Conservation (phyloP, 2,329 filamentous ascomycete genomes). For the Arachnomyces sp. region DNA sequence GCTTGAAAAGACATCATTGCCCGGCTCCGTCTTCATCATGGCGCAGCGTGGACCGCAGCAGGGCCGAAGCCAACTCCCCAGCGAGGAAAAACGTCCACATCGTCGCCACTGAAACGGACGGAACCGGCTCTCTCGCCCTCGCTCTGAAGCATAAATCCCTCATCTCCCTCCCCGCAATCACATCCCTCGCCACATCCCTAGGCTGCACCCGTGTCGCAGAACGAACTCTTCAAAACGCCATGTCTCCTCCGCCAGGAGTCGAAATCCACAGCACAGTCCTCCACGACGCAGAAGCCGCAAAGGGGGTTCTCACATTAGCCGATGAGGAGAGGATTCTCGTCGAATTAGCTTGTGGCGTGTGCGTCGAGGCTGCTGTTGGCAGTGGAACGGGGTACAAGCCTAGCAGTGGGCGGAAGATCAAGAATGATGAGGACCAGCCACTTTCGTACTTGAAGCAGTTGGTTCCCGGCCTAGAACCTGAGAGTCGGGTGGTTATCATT, state of each 20-base stretch:
- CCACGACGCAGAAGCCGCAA: conserved; percentile 67
- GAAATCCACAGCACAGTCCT: conserved; percentile 56
- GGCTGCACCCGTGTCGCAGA: conserved; percentile 65
- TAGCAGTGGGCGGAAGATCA: not conserved
- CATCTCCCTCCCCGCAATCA: conserved; percentile 61
- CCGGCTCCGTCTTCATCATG: too few species aligned
- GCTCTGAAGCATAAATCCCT: conserved; percentile 48
- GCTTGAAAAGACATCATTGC: conserved; percentile 44
- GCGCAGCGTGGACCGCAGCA: conserved; percentile 23
- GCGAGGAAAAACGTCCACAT: conserved; percentile 40
- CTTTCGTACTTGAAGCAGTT: conserved; percentile 44
- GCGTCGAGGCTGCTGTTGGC: conserved; percentile 47
- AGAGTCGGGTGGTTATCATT: conserved; percentile 70
- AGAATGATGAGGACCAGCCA: not conserved
- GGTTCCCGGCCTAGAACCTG: conserved; percentile 54
- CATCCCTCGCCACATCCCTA: conserved; percentile 64
- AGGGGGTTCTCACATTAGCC: conserved; percentile 65
- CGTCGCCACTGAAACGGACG: conserved; percentile 66
- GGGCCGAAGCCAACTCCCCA: conserved; percentile 10
- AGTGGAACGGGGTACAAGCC: conserved; percentile 8
- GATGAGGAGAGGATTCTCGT: conserved; percentile 76
- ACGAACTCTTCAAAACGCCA: conserved; percentile 58
- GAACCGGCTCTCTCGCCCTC: conserved; percentile 61
- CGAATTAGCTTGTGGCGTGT: conserved; percentile 78
- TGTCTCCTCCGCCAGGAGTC: conserved; percentile 35